Conservation (phyloP, 2,329 filamentous ascomycete species). For the Parafenestella ontariensis region DNA sequence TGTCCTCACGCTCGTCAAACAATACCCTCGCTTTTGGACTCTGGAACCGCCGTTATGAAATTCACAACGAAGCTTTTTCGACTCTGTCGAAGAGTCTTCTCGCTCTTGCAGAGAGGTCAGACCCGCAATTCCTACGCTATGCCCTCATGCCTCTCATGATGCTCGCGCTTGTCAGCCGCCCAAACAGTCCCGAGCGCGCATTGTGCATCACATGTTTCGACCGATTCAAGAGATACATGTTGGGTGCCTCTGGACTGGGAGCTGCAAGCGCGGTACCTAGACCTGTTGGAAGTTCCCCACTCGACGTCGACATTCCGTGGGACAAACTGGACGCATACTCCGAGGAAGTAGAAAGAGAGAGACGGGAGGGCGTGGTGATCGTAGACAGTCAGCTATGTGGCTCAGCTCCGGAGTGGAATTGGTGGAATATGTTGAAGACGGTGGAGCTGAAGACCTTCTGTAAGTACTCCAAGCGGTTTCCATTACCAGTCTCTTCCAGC, state of each 20-base stretch:
- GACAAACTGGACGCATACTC: conserved; percentile 29
- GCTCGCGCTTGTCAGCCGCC: conserved; percentile 22
- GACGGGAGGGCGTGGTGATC: background rate
- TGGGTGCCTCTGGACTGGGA: background rate
- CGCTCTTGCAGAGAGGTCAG: conserved; percentile 9
- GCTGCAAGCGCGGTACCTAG: background rate
- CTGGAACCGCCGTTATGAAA: conserved; percentile 26
- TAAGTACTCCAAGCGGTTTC: conserved; percentile 17
- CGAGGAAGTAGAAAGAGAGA: conserved; percentile 4
- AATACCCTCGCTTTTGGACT: too few relatives aligned
- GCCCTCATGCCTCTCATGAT: conserved; percentile 26
- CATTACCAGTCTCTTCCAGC: background rate
- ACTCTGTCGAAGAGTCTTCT: conserved; percentile 11
- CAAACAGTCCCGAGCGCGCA: conserved; percentile 21
- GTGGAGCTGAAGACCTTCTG: conserved; percentile 20
- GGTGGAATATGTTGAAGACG: conserved; percentile 30
- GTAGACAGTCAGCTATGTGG: conserved; percentile 1
- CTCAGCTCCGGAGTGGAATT: conserved; percentile 34
- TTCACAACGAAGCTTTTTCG: conserved; percentile 27
- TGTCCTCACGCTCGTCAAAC: conserved; percentile 10
- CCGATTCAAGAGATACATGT: conserved; percentile 19
- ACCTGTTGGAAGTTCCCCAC: conserved; percentile 14
- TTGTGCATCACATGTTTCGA: conserved; percentile 17
- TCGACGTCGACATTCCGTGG: conserved; percentile 30
- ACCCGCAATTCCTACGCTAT: conserved; percentile 16